Evolutionary conservation across 805 yeast species (phyloP).

Genomic region (Blastobotrys robertii): DNA sequence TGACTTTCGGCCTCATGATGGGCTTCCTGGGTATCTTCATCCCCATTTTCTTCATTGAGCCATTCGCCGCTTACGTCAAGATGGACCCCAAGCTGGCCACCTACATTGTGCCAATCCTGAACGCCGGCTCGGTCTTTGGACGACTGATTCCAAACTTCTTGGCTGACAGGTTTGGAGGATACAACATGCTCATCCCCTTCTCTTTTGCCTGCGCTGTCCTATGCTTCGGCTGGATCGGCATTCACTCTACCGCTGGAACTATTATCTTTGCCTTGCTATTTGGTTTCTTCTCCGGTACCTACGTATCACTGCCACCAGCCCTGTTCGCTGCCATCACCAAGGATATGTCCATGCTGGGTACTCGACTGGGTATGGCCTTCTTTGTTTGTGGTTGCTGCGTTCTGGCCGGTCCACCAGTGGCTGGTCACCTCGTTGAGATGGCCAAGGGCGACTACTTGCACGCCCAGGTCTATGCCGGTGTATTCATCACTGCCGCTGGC

Average conservation of each 20-base stretch:
- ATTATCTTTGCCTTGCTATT: constrained; percentile 22
- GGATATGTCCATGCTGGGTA: constrained; percentile 35
- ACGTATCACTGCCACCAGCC: constrained; percentile 25
- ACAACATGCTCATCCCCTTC: constrained; percentile 30
- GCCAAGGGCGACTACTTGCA: constrained; percentile 11
- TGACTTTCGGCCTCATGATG: constrained; percentile 14
- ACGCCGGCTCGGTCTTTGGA: constrained; percentile 36
- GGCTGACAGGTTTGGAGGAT: constrained; percentile 40
- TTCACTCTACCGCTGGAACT: constrained; percentile 18
- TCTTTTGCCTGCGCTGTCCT: constrained; percentile 6
- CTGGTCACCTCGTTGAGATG: constrained; percentile 20
- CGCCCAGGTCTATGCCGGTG: constrained; percentile 15
- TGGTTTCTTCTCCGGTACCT: constrained; percentile 26
- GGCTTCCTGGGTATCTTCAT: constrained; percentile 34
- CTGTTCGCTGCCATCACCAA: constrained; percentile 21
- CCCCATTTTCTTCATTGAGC: constrained; percentile 26
- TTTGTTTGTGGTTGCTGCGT: constrained; percentile 43
- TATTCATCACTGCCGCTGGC: background rate
- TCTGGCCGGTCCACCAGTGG: constrained; percentile 25
- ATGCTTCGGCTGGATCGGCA: constrained; percentile 16
- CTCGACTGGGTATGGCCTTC: constrained; percentile 53
- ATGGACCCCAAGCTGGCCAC: constrained; percentile 16
- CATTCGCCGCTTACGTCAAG: constrained; percentile 21
- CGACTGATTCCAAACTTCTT: constrained; percentile 38
- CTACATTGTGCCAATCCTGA: constrained; percentile 24